Conservation (phyloP, 164 flowering plant genomes). For the Tetracentron sinense region DNA sequence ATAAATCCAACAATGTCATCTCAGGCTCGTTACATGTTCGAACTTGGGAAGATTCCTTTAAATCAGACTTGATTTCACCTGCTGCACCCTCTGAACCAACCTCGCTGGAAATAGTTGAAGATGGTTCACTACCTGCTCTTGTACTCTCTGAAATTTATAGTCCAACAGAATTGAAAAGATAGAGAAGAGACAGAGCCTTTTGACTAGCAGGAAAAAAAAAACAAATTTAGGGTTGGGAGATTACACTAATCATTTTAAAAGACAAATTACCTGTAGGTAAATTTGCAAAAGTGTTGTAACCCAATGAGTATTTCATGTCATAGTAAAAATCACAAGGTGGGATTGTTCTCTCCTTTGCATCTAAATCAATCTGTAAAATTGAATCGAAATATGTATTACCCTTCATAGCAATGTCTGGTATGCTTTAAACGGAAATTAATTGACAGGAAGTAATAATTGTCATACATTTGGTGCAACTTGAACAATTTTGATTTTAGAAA, state of each 20-base stretch:
- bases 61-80: constrained; percentile 17
- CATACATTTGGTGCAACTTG: constrained; percentile 37
- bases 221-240: background rate
- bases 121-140: constrained; percentile 19
- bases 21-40: constrained; percentile 15
- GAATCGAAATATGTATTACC: too few relatives aligned
- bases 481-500: constrained; percentile 42
- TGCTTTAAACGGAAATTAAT: too few relatives aligned
- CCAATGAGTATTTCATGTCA: constrained; percentile 45
- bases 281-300: constrained; percentile 37
- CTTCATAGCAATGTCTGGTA: too few relatives aligned
- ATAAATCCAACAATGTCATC: constrained; percentile 53
- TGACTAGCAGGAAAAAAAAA: background rate
- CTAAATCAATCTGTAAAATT: constrained; percentile 34
- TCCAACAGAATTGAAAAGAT: background rate
- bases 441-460: background rate
- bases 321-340: constrained; percentile 51
- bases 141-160: constrained; percentile 15
- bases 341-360: constrained; percentile 19
- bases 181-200: background rate
- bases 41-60: constrained; percentile 7
- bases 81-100: constrained; percentile 9
- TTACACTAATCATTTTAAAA: background rate
- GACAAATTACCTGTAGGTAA: constrained; percentile 28
- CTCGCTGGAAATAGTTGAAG: constrained; percentile 39